Percentiles rank a stretch among this genome's conserved stretches.
These are phyloP conservation scores for Colletotrichum euphorbiae DNA, from an alignment of 2,329 filamentous ascomycete species.

Conservation along the genomic window DNA sequence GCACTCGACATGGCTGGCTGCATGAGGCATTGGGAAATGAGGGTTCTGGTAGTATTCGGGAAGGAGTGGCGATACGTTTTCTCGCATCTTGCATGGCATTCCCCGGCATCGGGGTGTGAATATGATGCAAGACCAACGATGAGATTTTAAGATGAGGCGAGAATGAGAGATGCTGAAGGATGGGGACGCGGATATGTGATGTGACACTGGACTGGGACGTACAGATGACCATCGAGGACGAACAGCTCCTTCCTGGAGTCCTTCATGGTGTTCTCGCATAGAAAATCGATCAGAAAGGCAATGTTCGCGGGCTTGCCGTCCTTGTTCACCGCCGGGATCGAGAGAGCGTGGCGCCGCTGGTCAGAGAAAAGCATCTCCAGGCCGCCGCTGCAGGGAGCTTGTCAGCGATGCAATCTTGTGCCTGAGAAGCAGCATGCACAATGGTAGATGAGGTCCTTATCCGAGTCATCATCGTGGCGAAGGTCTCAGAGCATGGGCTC, in stretches of 20 bases:
- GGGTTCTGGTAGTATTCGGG: neutral
- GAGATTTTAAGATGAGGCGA: slow-evolving; percentile 24
- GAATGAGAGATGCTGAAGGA: slow-evolving; percentile 28
- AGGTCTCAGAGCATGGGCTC: neutral
- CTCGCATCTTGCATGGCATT: slow-evolving; percentile 6
- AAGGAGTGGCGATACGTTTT: slow-evolving; percentile 27
- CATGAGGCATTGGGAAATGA: slow-evolving; percentile 1
- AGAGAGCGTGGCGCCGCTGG: slow-evolving; percentile 77
- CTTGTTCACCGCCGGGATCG: slow-evolving; percentile 72
- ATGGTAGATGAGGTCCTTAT: slow-evolving; percentile 7
- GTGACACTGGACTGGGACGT: slow-evolving; percentile 55
- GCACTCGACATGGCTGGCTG: slow-evolving; percentile 11
- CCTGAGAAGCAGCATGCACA: slow-evolving; percentile 21
- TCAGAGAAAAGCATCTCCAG: slow-evolving; percentile 95
- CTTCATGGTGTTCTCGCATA: slow-evolving; percentile 86
- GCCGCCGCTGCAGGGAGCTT: slow-evolving; percentile 73
- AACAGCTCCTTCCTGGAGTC: slow-evolving; percentile 90
- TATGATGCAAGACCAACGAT: slow-evolving; percentile 28
- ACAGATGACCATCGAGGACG: slow-evolving; percentile 89
- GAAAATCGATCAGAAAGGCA: slow-evolving; percentile 79
- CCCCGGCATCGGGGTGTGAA: slow-evolving; percentile 31
- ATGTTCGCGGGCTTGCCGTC: slow-evolving; percentile 74
- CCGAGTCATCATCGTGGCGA: slow-evolving; percentile 7
- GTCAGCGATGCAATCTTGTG: slow-evolving; percentile 26
- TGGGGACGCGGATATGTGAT: slow-evolving; percentile 33